Evolutionary conservation across 192 early-diverging fungal genomes (phyloP).

Genomic region (Powellomyces hirtus): DNA sequence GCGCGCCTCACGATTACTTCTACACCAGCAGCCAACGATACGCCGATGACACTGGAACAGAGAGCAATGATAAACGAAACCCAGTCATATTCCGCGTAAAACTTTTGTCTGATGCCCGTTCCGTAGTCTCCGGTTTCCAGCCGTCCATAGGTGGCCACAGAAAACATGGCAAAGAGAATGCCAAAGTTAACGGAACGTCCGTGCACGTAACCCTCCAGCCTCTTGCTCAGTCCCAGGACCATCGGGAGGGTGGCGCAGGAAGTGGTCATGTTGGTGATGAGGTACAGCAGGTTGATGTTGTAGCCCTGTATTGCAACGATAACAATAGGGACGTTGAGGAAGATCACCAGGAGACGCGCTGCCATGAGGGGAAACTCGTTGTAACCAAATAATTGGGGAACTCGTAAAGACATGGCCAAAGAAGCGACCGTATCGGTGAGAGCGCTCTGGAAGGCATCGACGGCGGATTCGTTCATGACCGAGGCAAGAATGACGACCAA

Average conservation of each 20-base stretch:
- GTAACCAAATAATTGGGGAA: background rate
- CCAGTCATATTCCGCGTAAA: constrained; percentile 39
- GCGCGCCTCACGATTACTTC: constrained; percentile 26
- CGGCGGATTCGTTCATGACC: constrained; percentile 49
- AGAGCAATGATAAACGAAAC: constrained; percentile 32
- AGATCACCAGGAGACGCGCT: constrained; percentile 16
- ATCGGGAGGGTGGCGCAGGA: constrained; percentile 32
- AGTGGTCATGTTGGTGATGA: constrained; percentile 41
- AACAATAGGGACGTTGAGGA: constrained; percentile 43
- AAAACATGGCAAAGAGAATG: constrained; percentile 33
- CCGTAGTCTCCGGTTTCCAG: constrained; percentile 17
- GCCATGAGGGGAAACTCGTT: constrained; percentile 17
- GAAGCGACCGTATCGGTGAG: constrained; percentile 38
- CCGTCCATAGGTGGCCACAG: constrained; percentile 26
- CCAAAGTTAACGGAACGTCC: constrained; percentile 31
- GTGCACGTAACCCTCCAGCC: constrained; percentile 31
- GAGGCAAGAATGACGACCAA: constrained; percentile 36
- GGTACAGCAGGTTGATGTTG: constrained; percentile 35
- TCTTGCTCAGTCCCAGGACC: constrained; percentile 32
- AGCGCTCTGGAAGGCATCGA: constrained; percentile 52
- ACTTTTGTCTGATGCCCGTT: constrained; percentile 27
- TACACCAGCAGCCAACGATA: constrained; percentile 18
- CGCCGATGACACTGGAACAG: constrained; percentile 28
- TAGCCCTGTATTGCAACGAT: constrained; percentile 24
- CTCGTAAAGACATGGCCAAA: constrained; percentile 16